These are phyloP conservation scores for Bacidia gigantensis DNA, from an alignment of 495 filamentous ascomycete species.

Conservation along the genomic window DNA sequence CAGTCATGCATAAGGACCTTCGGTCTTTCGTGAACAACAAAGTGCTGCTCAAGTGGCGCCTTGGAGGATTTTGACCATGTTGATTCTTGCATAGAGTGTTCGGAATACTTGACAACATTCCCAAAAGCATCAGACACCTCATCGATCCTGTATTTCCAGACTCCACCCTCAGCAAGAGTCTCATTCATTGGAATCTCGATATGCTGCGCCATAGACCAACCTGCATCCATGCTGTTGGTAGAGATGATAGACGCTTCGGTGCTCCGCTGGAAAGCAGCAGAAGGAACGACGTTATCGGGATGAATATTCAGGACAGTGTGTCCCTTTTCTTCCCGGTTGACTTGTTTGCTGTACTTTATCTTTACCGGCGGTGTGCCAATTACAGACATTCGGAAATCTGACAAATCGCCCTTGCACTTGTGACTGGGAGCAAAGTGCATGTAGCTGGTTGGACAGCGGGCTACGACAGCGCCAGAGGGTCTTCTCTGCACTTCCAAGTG, in stretches of 20 bases:
- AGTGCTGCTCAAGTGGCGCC: slow-evolving; percentile 55
- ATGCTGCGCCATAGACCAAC: slow-evolving; percentile 65
- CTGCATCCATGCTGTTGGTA: slow-evolving; percentile 45
- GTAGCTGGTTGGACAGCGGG: slow-evolving; percentile 63
- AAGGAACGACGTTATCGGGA: slow-evolving; percentile 71
- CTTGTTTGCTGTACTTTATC: slow-evolving; percentile 74
- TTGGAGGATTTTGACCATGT: slow-evolving; percentile 43
- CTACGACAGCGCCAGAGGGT: slow-evolving; percentile 62
- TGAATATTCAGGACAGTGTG: slow-evolving; percentile 83
- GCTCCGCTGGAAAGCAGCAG: slow-evolving; percentile 43
- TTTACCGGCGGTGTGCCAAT: slow-evolving; percentile 84
- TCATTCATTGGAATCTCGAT: slow-evolving; percentile 77
- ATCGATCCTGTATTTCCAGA: slow-evolving; percentile 82
- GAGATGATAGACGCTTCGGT: slow-evolving; percentile 39
- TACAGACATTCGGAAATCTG: slow-evolving; percentile 66
- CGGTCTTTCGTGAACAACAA: slow-evolving; percentile 80
- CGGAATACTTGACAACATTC: slow-evolving; percentile 72
- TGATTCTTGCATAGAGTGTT: slow-evolving; percentile 42
- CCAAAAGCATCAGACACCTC: slow-evolving; percentile 83
- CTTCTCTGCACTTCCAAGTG: slow-evolving; percentile 78
- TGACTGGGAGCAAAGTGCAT: slow-evolving; percentile 49
- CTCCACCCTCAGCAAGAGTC: slow-evolving; percentile 58
- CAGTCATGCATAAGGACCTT: slow-evolving; percentile 55
- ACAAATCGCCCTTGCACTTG: slow-evolving; percentile 73
- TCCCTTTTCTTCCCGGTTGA: slow-evolving; percentile 60